These are phyloP conservation scores for Aotearoamyces nothofagi DNA, from an alignment of 2,329 filamentous ascomycete species.

Conservation along the genomic window DNA sequence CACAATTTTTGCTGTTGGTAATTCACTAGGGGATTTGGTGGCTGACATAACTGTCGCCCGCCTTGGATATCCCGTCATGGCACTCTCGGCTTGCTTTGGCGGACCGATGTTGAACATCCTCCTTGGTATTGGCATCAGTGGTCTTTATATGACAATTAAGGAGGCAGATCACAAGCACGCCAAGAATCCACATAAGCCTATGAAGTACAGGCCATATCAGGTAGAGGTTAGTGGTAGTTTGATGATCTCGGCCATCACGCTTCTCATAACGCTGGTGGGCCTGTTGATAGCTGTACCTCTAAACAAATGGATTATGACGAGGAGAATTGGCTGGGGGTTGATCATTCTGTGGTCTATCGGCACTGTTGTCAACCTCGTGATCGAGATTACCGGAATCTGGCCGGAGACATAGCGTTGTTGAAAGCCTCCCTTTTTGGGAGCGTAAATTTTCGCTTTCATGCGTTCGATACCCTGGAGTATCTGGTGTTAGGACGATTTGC, in stretches of 20 bases:
- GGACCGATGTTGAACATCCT: slow-evolving; percentile 97
- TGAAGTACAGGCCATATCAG: slow-evolving; percentile 61
- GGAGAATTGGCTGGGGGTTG: slow-evolving; percentile 66
- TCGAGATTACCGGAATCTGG: slow-evolving; percentile 51
- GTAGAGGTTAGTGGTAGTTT: slow-evolving; percentile 77
- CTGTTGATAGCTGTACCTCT: slow-evolving; percentile 68
- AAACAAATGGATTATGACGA: slow-evolving; percentile 76
- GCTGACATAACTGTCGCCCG: slow-evolving; percentile 89
- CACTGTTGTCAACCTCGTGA: slow-evolving; percentile 65
- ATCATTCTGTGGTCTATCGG: slow-evolving; percentile 69
- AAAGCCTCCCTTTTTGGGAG: too few species aligned
- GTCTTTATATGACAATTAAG: slow-evolving; percentile 71
- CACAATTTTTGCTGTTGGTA: slow-evolving; percentile 92
- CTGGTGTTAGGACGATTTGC: too few species aligned
- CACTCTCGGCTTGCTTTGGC: slow-evolving; percentile 86
- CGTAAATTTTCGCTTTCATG: too few species aligned
- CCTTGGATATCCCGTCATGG: slow-evolving; percentile 94
- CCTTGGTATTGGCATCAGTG: slow-evolving; percentile 82
- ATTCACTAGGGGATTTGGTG: slow-evolving; percentile 85
- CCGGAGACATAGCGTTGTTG: too few species aligned
- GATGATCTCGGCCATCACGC: slow-evolving; percentile 69
- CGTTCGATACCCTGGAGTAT: too few species aligned
- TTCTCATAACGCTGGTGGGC: slow-evolving; percentile 65
- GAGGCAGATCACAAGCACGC: slow-evolving; percentile 48
- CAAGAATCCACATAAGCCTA: slow-evolving; percentile 49